Evolutionary conservation across 257 asterid genomes (phyloP), one percentile per base, ranked within the genome.

Genomic region (Forsythia suspensa): DNA sequence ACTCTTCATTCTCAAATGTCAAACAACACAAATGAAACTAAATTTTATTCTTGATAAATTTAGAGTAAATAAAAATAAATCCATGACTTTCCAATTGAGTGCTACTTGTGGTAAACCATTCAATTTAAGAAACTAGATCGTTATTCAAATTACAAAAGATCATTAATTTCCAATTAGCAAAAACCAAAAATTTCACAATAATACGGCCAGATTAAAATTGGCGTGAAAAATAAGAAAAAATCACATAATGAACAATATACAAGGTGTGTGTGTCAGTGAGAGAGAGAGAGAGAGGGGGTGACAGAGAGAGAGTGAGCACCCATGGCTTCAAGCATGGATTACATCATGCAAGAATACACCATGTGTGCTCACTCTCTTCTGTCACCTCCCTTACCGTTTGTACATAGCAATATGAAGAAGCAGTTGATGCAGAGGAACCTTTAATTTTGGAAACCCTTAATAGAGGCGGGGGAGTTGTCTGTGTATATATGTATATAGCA

Each of bases 331-430:
- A 81, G 84, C 80, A 76, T 57, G 63, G 57, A 48, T 11, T 4
- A 51, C 8, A 40, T 51, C 44, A 81, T 81, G 80, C 80, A 76
- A 81, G 84, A 76, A 81, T 42, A 76, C 73, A 81, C 84, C 81
- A 76, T 81, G 24, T 81, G 80, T 81, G 84, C 84, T 81, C 81
- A 80, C 84, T 80, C 80, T 80, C 84, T 80, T 80, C 80, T 80
- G 84, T 80, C 84, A 80, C 77, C 84, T 74, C 80, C 80, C 72
- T 71, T 77, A 63, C 18, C 65, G 6, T 55, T n/a, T 7, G 16
- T 48, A 1, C 4, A 48, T 48, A 48, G n/a, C 57, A 48, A 12
- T 16, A 48, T 4, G n/a, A 48, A 48, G 57, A 15, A 48, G n/a
- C 57, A 12, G n/a, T 15, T 4, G 20, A 18, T 48, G 1, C 57